These are phyloP conservation scores for Suillus clintonianus DNA, from an alignment of 768 basidiomycete species.

Conservation along the genomic window DNA sequence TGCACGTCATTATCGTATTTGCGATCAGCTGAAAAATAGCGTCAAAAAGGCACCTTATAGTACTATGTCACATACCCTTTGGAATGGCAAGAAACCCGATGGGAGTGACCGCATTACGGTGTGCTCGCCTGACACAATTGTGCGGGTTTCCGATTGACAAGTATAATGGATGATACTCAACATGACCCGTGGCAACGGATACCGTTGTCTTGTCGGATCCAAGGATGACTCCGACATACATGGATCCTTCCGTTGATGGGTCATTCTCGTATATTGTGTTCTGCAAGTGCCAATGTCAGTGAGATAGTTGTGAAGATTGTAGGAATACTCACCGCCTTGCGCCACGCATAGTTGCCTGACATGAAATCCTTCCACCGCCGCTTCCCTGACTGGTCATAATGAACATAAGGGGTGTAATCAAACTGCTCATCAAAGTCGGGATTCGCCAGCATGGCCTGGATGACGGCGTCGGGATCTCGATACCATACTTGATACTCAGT, in stretches of 20 bases:
- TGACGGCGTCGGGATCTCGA: slow-evolving; percentile 16
- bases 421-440: slow-evolving; percentile 21
- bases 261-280: no score
- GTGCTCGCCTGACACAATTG: no score
- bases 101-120: no score
- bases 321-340: no score
- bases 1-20: background rate
- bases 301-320: no score
- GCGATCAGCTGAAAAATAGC: slow-evolving; percentile 18
- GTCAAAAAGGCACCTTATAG: no score
- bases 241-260: slow-evolving; percentile 12
- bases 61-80: slow-evolving; percentile 21
- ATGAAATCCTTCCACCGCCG: no score
- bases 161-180: no score
- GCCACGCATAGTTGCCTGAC: no score
- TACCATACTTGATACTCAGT: slow-evolving; percentile 30
- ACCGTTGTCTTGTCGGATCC: slow-evolving; percentile 28
- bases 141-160: no score
- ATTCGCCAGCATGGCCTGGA: slow-evolving; percentile 22
- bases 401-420: slow-evolving; percentile 16
- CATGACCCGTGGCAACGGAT: slow-evolving; percentile 8
- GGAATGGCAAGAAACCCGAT: slow-evolving; percentile 22
- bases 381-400: no score
- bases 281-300: no score
- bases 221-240: slow-evolving; percentile 18